Evolutionary conservation across 2,329 filamentous ascomycete genomes (phyloP).

Genomic region (Gremmenia infestans): DNA sequence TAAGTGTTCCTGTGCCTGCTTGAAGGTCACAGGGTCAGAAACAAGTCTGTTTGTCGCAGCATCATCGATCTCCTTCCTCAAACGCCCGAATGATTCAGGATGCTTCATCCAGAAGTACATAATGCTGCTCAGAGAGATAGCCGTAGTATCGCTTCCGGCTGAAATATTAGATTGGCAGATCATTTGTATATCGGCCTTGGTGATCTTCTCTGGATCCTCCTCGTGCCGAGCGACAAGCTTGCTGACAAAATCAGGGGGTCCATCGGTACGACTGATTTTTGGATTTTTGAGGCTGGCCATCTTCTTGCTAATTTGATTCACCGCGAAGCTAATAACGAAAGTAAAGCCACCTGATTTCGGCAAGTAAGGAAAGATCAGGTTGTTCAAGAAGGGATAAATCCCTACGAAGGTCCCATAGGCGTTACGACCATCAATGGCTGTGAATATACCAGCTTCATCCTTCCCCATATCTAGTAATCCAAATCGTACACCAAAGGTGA

Average conservation of each 20-base stretch:
- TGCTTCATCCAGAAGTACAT: conserved; percentile 29
- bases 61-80: conserved; percentile 36
- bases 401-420: neutral
- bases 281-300: conserved; percentile 17
- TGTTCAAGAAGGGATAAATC: neutral
- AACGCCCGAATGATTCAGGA: conserved; percentile 28
- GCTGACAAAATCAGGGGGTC: neutral
- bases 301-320: no score
- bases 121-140: conserved; percentile 30
- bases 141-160: conserved; percentile 35
- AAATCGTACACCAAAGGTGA: conserved; percentile 35
- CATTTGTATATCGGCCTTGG: conserved; percentile 1
- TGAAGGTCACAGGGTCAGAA: conserved; percentile 25
- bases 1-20: conserved; percentile 27
- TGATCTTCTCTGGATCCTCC: conserved; percentile 7
- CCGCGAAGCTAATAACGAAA: no score
- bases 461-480: conserved; percentile 41
- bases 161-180: conserved; percentile 10
- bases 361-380: no score
- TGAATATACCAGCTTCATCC: conserved; percentile 32
- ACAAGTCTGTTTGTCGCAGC: neutral
- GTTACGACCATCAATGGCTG: neutral
- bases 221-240: neutral
- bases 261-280: neutral
- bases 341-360: no score